Base-by-base conservation (phyloP, 2,329 filamentous ascomycete genomes). In the Penicillium polonicum region DNA sequence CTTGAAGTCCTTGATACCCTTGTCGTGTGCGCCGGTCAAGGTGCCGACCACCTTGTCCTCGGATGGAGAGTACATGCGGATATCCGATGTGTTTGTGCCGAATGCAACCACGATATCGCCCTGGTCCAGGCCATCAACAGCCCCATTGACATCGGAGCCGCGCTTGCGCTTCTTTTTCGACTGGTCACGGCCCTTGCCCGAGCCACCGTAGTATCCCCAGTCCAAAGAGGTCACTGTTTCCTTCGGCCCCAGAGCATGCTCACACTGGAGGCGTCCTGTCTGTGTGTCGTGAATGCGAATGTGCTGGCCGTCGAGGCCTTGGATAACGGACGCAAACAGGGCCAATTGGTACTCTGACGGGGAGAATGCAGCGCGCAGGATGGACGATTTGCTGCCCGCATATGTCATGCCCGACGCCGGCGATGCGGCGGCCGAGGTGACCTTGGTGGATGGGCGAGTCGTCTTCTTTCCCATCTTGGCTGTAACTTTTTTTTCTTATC, bases 101-200 rank as follows among this genome's bases (percentile, higher is more conserved):
- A 80, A 77, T 31, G 80, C 80, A 62, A 83, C 69, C 17, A 81
- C 78, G 33, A 78, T 72, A 65, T 78, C 74, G 41, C 74, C 72
- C 52, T 70, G 66, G 46, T 74, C 72, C 48, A 72, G 63, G 25
- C 70, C 70, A 48, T 70, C 64, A n/a, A 48, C 59, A 38, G 55
- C 55, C 19, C 75, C 77, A 69, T 78, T 79, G 56, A 73, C 69
- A 54, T 71, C 70, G 27, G 76, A 76, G 52, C 70, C 71, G 55
- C 79, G 74, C 73, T 82, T 82, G 64, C 80, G 75, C 73, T 82
- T 83, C 71, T 81, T 82, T 70, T 79, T 80, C 44, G 72, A 70
- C 60, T 73, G 72, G 46, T 75, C 72, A 59, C 70, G 71, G 46
- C 73, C 74, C 59, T 67, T 70, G 60, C 68, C 62, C 39, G 67